These are phyloP conservation scores for Vitis rupestris DNA, from an alignment of 164 flowering plant genomes.

Conservation along the genomic window DNA sequence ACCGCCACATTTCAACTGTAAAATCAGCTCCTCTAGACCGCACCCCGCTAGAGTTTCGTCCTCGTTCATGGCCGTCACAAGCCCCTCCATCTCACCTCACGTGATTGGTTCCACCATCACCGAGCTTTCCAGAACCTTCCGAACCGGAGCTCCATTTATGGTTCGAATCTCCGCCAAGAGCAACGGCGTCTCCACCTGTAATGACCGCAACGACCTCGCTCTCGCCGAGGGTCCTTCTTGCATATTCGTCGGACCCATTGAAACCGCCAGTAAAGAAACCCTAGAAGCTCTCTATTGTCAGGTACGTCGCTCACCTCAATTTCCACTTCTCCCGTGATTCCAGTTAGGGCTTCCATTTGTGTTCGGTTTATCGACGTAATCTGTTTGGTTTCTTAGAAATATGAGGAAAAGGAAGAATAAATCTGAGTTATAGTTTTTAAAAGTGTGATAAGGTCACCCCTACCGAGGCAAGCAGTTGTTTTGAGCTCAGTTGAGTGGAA, in stretches of 20 bases:
- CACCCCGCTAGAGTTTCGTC: neutral
- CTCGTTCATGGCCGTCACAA: conserved; percentile 51
- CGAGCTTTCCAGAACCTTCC: conserved; percentile 21
- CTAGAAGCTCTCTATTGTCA: conserved; percentile 92
- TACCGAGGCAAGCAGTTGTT: too few species aligned
- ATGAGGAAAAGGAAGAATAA: too few species aligned
- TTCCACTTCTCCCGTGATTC: neutral
- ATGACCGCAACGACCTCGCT: conserved; percentile 16
- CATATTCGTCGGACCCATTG: conserved; percentile 83
- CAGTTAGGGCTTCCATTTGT: too few species aligned
- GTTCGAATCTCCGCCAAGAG: conserved; percentile 34
- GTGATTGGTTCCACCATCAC: conserved; percentile 28
- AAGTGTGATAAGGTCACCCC: too few species aligned
- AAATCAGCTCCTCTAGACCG: too few species aligned
- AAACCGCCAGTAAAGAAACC: conserved; percentile 79
- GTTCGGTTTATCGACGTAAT: too few species aligned
- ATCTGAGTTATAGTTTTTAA: too few species aligned
- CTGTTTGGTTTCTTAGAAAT: too few species aligned
- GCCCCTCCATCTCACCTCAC: conserved; percentile 37
- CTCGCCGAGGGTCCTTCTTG: conserved; percentile 80
- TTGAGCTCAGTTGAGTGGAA: too few species aligned
- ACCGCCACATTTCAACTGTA: neutral
- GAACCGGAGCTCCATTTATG: conserved; percentile 36
- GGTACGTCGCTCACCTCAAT: conserved; percentile 21
- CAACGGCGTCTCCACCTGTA: conserved; percentile 17